These are phyloP conservation scores for Fusarium longipes DNA, from an alignment of 2,329 filamentous ascomycete genomes.

Conservation along the genomic window DNA sequence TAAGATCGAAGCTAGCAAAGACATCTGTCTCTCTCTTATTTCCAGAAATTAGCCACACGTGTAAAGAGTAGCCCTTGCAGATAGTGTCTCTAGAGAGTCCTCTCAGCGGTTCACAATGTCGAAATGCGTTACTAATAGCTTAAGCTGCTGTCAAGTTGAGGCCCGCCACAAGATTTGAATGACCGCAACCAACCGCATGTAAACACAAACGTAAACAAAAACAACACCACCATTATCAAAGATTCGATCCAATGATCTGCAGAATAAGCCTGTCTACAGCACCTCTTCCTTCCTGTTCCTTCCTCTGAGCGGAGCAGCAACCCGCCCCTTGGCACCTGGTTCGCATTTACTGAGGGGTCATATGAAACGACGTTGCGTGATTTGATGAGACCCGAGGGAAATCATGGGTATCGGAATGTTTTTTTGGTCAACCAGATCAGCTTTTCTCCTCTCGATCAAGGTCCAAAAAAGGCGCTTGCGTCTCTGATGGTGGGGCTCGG, in stretches of 20 bases:
- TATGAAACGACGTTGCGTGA: constrained; percentile 29
- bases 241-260: constrained; percentile 18
- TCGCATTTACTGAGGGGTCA: constrained; percentile 33
- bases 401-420: constrained; percentile 43
- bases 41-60: constrained; percentile 41
- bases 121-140: too few species aligned
- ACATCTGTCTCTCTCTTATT: constrained; percentile 35
- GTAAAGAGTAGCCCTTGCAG: constrained; percentile 32
- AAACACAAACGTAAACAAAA: constrained; percentile 15
- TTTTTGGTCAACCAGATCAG: constrained; percentile 19
- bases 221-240: background rate
- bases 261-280: background rate
- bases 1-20: constrained; percentile 8
- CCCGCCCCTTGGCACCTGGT: constrained; percentile 37
- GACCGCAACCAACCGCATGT: constrained; percentile 8
- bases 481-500: constrained; percentile 37
- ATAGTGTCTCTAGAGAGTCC: constrained; percentile 13
- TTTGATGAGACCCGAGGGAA: constrained; percentile 27
- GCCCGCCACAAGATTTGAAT: constrained; percentile 21
- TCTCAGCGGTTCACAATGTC: background rate
- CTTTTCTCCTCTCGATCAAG: constrained; percentile 42
- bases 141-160: constrained; percentile 32
- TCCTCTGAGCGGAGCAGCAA: constrained; percentile 24
- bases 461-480: constrained; percentile 45
- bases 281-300: too few species aligned